phyloP scores from a whole-genome alignment of 163 green algal genomes.

The Scenedesmus sp. region DNA sequence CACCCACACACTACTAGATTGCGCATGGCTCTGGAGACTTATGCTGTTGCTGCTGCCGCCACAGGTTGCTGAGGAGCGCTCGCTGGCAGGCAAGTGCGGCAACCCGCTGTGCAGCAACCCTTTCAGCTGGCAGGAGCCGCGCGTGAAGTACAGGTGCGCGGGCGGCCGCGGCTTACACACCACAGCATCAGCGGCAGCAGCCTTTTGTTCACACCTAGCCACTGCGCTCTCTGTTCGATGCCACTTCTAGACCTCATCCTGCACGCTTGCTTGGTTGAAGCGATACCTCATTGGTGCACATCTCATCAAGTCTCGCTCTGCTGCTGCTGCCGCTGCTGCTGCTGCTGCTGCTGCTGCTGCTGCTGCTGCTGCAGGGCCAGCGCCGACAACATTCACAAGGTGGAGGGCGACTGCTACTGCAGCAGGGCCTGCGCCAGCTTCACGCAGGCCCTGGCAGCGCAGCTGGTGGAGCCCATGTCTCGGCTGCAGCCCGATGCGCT shows the following conservation, averaged over 20 bases:
- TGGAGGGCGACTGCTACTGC: conserved; percentile 61
- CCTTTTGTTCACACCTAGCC: no score
- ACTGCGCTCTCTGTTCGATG: no score
- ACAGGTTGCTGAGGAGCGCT: conserved; percentile 73
- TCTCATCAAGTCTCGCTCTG: background rate
- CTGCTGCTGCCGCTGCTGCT: background rate
- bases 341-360: background rate
- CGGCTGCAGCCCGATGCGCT: conserved; percentile 51
- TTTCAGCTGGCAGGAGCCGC: background rate
- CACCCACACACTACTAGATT: no score
- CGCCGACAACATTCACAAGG: conserved; percentile 22
- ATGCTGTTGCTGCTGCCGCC: conserved; percentile 35
- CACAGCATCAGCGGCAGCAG: background rate
- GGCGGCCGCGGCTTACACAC: background rate
- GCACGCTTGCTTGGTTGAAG: background rate
- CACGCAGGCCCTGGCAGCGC: conserved; percentile 37
- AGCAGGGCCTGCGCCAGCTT: conserved; percentile 54
- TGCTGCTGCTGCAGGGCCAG: conserved; percentile 31
- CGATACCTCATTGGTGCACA: no score
- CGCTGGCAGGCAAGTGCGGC: conserved; percentile 71
- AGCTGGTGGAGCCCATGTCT: conserved; percentile 60
- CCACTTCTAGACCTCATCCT: no score
- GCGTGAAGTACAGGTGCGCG: conserved; percentile 25
- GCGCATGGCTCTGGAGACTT: no score
- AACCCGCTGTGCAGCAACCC: conserved; percentile 68